phyloP scores from a whole-genome alignment of 371 early-diverging fungal species.

The Mucor indicus region DNA sequence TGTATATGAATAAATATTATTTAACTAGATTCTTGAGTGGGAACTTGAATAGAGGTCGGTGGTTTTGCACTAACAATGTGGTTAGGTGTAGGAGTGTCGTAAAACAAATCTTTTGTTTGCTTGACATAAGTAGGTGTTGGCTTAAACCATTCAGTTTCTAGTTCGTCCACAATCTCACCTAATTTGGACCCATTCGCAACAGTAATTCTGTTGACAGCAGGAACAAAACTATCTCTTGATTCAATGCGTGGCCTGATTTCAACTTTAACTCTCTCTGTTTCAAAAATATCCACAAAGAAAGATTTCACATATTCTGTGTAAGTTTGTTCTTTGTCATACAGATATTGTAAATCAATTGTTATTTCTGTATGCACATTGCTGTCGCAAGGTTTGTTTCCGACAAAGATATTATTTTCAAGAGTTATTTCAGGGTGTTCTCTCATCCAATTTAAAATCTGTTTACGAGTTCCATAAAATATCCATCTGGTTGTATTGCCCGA shows the following conservation, averaged over 20 bases:
- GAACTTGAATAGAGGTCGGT: constrained; percentile 20
- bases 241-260: constrained; percentile 42
- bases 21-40: background rate
- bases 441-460: constrained; percentile 43
- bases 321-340: constrained; percentile 34
- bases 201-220: constrained; percentile 23
- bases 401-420: constrained; percentile 33
- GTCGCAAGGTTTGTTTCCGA: constrained; percentile 2
- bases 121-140: constrained; percentile 35
- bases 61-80: constrained; percentile 38
- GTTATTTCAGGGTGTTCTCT: constrained; percentile 29
- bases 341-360: constrained; percentile 37
- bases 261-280: constrained; percentile 34
- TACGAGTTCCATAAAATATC: constrained; percentile 44
- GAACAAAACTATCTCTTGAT: constrained; percentile 33
- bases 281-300: constrained; percentile 37
- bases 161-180: constrained; percentile 34
- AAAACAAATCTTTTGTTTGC: constrained; percentile 35
- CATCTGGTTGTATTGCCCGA: constrained; percentile 36
- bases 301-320: constrained; percentile 34
- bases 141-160: constrained; percentile 38
- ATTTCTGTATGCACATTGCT: constrained; percentile 28
- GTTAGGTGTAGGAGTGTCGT: constrained; percentile 29
- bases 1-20: too few species aligned
- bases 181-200: constrained; percentile 25